phyloP scores from a whole-genome alignment of 208 protist species.

The Angomonas desouzai region DNA sequence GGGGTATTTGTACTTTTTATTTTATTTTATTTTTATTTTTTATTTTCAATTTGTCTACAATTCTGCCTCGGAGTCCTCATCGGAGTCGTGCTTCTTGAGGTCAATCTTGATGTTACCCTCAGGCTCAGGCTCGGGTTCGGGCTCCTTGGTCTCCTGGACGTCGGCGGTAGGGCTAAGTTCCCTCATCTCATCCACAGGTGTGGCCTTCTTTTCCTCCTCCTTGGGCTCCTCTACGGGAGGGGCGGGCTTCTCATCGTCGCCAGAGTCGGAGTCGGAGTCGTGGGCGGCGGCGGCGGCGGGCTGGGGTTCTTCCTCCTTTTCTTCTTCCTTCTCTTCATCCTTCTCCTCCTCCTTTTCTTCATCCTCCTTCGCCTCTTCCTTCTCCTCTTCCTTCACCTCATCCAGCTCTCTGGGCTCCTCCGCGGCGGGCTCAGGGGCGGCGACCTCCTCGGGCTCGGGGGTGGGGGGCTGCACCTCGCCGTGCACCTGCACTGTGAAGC shows the following conservation, averaged over 20 bases:
- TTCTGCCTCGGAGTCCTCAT: constrained; percentile 13
- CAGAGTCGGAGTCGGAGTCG: constrained; percentile 1
- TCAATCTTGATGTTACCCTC: constrained; percentile 18
- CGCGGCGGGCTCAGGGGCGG: constrained; percentile 12
- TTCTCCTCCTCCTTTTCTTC: constrained; percentile 2
- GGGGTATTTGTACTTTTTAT: too few species aligned
- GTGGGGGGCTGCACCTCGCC: constrained; percentile 19
- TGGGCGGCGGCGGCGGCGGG: constrained; percentile 7
- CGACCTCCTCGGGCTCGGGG: constrained; percentile 17
- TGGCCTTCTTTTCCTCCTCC: constrained; percentile 13
- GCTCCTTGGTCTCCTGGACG: neutral
- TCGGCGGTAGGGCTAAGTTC: constrained; percentile 6
- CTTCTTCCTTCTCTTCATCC: neutral
- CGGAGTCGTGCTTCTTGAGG: constrained; percentile 17
- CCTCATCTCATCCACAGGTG: neutral
- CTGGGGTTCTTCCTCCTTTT: constrained; percentile 12
- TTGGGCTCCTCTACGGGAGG: neutral
- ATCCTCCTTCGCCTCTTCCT: neutral
- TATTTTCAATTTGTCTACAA: neutral
- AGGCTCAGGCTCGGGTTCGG: constrained; percentile 13
- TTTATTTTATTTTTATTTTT: too few species aligned
- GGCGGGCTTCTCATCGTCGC: constrained; percentile 10
- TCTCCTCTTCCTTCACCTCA: neutral
- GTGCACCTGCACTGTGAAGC: constrained; percentile 45
- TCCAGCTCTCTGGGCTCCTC: constrained; percentile 3